phyloP scores from a whole-genome alignment of 2,329 filamentous ascomycete species.

The Neopestalotiopsis clavispora region DNA sequence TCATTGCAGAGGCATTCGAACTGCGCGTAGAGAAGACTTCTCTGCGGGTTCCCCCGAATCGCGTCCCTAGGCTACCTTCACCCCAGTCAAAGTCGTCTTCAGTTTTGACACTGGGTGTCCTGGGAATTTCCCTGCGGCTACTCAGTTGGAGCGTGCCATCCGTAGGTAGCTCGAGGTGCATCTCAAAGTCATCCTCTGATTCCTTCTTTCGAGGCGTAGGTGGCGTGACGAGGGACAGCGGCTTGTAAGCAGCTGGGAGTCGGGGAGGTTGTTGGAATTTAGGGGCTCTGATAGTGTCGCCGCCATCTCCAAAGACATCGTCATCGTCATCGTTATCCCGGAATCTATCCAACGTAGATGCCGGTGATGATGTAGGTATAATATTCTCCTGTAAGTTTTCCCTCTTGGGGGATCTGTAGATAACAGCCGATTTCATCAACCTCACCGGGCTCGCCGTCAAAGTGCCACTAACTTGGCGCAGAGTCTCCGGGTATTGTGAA shows the following conservation, averaged over 20 bases:
- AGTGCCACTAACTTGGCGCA: constrained; percentile 70
- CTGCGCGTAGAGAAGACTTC: constrained; percentile 81
- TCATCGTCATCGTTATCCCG: constrained; percentile 66
- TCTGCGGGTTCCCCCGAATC: constrained; percentile 84
- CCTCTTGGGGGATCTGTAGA: constrained; percentile 29
- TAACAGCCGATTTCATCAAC: constrained; percentile 6
- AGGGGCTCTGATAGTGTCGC: constrained; percentile 72
- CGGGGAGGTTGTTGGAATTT: constrained; percentile 40
- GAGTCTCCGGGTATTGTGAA: constrained; percentile 67
- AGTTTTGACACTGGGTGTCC: constrained; percentile 61
- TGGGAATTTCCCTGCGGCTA: constrained; percentile 64
- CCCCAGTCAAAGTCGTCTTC: constrained; percentile 90
- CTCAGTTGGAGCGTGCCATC: constrained; percentile 70
- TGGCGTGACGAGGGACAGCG: constrained; percentile 51
- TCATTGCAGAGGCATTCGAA: constrained; percentile 87
- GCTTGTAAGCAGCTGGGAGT: constrained; percentile 22
- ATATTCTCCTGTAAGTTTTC: constrained; percentile 28
- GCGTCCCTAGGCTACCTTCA: constrained; percentile 89
- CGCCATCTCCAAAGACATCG: constrained; percentile 64
- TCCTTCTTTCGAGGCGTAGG: constrained; percentile 57
- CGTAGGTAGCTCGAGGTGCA: constrained; percentile 73
- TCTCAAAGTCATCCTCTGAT: constrained; percentile 71
- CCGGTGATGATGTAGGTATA: constrained; percentile 44
- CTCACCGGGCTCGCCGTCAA: constrained; percentile 58
- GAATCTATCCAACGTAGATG: constrained; percentile 67